Percentiles rank a stretch among this genome's conserved stretches.
Evolutionary conservation across 768 basidiomycete species (phyloP).

Genomic region (Collybia mongolica): DNA sequence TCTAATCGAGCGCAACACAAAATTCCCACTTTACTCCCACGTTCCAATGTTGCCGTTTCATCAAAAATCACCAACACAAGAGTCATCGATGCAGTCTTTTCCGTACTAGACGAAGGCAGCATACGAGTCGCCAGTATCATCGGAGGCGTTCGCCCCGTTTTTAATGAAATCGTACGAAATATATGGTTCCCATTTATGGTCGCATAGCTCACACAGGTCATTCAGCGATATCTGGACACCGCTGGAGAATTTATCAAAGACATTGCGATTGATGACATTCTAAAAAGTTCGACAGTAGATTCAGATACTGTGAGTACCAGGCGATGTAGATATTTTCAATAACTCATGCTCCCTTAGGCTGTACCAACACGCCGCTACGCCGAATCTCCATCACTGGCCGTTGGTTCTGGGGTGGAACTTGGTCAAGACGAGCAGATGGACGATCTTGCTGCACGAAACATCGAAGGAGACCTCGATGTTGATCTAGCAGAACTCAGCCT

Average conservation of each 20-base stretch:
- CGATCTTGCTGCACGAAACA: conserved; percentile 44
- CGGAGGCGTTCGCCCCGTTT: conserved; percentile 57
- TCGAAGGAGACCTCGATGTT: conserved; percentile 74
- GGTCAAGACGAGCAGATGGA: conserved; percentile 59
- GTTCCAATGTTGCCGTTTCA: conserved; percentile 42
- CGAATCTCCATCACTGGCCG: conserved; percentile 58
- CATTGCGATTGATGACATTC: conserved; percentile 42
- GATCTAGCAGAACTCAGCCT: conserved; percentile 90
- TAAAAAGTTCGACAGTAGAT: conserved; percentile 3
- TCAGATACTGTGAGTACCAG: conserved; percentile 1
- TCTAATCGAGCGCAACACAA: conserved; percentile 42
- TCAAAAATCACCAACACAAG: conserved; percentile 35
- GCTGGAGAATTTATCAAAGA: conserved; percentile 52
- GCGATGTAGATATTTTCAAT: background rate
- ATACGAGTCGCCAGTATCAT: conserved; percentile 54
- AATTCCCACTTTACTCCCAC: conserved; percentile 50
- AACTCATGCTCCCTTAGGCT: conserved; percentile 27
- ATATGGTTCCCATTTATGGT: background rate
- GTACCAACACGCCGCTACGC: conserved; percentile 63
- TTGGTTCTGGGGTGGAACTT: conserved; percentile 65
- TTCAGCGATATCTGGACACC: conserved; percentile 54
- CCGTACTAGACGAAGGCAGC: conserved; percentile 34
- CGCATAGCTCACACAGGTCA: conserved; percentile 7
- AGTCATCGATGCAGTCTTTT: conserved; percentile 48
- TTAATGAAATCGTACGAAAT: conserved; percentile 55